Evolutionary conservation across 164 flowering plant genomes (phyloP), one percentile per base, ranked within the genome.

Genomic region (Santalum album): DNA sequence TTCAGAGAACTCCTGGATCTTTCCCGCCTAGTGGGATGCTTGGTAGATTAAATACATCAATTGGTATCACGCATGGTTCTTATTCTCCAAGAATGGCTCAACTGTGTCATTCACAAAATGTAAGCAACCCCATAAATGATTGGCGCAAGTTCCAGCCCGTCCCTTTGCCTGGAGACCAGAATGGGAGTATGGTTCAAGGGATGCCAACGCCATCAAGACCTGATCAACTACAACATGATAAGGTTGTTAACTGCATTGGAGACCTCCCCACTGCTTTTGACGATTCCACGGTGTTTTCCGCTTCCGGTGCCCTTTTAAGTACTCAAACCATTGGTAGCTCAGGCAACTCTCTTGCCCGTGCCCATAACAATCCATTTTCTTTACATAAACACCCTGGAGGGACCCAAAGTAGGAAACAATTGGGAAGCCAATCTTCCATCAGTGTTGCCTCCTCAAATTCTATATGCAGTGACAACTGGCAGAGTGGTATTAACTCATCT

Each of bases 161-260:
- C 17, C n/a, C 59, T 27, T 50, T 72, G 43, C 60, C 78, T n/a
- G 78, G 80, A 60, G 76, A 64, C 56, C 80, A 63, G 47, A 64
- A 58, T 59, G 76, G 75, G 12, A 71, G 53, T 59, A 63, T 76
- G 47, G 78, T 79, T 52, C 80, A 74, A 51, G 84, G 87, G 29
- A 71, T 78, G 72, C 87, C 87, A 15, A 66, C 49, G 27, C 61
- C 82, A 1, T 55, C 76, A 26, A 86, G 78, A 35, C 69, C 75
- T 48, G 80, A 80, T 54, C 81, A 75, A 48, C 49, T 78, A 36
- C 83, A 79, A 39, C 60, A 62, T 17, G 63, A 42, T 35, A 71
- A 62, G 44, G 51, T 60, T 35, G 55, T 53, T 40, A 24, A 60
- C 38, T 42, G 49, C 52, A 43, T 54, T 35, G 57, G 66, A 22